Percentiles rank a stretch among this genome's conserved stretches.
phyloP scores from a whole-genome alignment of 2,329 filamentous ascomycete species.

The Chaetomium olivaceum region DNA sequence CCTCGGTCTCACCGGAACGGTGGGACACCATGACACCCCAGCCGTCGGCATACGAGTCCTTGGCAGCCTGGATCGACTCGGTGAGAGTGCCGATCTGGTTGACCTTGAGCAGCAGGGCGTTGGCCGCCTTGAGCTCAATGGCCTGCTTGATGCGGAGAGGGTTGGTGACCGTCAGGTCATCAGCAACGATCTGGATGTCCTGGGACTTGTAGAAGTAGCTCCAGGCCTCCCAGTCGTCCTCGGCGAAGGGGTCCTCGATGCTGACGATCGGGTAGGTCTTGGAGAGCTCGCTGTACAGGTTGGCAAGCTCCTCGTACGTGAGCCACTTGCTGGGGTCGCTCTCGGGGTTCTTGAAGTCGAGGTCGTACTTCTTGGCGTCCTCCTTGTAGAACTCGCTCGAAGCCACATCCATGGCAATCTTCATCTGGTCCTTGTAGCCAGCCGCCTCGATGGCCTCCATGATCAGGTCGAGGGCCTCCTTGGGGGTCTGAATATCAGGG shows the following conservation, averaged over 20 bases:
- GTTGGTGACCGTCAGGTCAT: slow-evolving; percentile 99
- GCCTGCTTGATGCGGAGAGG: slow-evolving; percentile 99
- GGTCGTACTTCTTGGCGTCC: slow-evolving; percentile 98
- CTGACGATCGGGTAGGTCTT: slow-evolving; percentile 98
- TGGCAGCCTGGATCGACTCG: slow-evolving; percentile 98
- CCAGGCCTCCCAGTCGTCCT: slow-evolving; percentile 99
- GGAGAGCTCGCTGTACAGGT: slow-evolving; percentile 81
- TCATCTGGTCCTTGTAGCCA: slow-evolving; percentile 92
- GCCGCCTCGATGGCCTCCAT: slow-evolving; percentile 90
- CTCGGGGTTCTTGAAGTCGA: slow-evolving; percentile 99
- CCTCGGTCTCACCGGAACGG: slow-evolving; percentile 98
- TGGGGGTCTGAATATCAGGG: slow-evolving; percentile 94
- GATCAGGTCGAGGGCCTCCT: slow-evolving; percentile 97
- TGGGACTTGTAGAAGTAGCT: slow-evolving; percentile 99
- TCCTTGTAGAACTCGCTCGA: slow-evolving; percentile 99
- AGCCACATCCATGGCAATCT: slow-evolving; percentile 99
- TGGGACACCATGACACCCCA: slow-evolving; percentile 99
- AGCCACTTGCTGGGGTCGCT: slow-evolving; percentile 96
- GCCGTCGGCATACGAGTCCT: slow-evolving; percentile 92
- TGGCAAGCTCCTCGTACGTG: slow-evolving; percentile 95
- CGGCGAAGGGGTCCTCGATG: slow-evolving; percentile 98
- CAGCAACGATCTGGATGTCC: slow-evolving; percentile 97
- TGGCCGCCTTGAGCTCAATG: slow-evolving; percentile 98
- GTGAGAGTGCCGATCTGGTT: slow-evolving; percentile 99
- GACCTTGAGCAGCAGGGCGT: slow-evolving; percentile 97